These are phyloP conservation scores for Logfia minima DNA, from an alignment of 129 eudicot genomes.

Conservation along the genomic window DNA sequence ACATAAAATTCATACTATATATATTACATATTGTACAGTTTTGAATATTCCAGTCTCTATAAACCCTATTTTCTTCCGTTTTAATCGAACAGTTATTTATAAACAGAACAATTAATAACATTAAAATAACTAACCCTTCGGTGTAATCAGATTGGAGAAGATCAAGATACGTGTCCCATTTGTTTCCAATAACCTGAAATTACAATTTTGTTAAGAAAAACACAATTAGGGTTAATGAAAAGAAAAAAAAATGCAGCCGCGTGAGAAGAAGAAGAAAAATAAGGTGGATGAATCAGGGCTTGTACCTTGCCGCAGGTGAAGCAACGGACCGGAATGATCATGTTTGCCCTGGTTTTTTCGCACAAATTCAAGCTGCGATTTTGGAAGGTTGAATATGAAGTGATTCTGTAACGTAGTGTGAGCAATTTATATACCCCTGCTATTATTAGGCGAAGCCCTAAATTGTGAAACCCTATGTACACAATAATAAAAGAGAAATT, in stretches of 20 bases:
- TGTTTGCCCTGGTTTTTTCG: slow-evolving; percentile 38
- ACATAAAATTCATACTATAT: not conserved
- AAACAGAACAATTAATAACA: not conserved
- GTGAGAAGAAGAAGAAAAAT: not conserved
- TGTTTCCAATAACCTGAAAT: slow-evolving; percentile 86
- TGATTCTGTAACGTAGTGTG: not conserved
- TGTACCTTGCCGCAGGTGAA: slow-evolving; percentile 87
- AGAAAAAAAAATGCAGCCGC: too few relatives aligned
- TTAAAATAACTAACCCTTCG: slow-evolving; percentile 60
- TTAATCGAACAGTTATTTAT: not conserved
- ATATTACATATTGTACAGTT: not conserved
- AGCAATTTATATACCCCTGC: slow-evolving; percentile 24
- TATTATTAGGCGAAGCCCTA: slow-evolving; percentile 22
- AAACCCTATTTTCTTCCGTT: slow-evolving; percentile 10
- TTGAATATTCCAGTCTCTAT: not conserved
- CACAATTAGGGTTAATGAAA: not conserved
- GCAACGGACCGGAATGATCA: slow-evolving; percentile 87
- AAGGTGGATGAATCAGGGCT: not conserved
- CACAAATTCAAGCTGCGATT: slow-evolving; percentile 14
- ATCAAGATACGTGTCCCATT: slow-evolving; percentile 92
- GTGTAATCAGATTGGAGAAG: slow-evolving; percentile 90
- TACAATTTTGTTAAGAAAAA: not conserved
- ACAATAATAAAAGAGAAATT: too few relatives aligned
- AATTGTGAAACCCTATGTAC: not conserved
- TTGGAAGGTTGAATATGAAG: not conserved